A percentile compares a stretch with the other conserved stretches of the same genome.
Conservation (phyloP, 2,329 filamentous ascomycete species). For the Fusarium domesticum region DNA sequence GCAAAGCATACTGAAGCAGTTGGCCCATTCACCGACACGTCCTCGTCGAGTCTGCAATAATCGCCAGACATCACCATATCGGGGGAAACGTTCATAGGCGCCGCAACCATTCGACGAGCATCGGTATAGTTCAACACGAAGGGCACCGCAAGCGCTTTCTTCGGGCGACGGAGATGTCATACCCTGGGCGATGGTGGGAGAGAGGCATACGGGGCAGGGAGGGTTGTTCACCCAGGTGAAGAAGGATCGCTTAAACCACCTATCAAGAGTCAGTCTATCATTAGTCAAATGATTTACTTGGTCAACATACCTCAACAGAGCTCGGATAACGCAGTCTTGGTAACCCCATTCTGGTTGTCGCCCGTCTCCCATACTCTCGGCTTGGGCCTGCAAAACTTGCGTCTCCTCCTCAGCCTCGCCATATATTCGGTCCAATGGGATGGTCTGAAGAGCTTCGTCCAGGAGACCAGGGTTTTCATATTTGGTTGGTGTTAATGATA, state of each 20-base stretch:
- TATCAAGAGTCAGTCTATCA: constrained; percentile 20
- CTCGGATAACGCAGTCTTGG: constrained; percentile 91
- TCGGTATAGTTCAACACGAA: constrained; percentile 83
- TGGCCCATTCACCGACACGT: constrained; percentile 92
- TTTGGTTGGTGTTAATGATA: constrained; percentile 85
- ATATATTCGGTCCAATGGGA: constrained; percentile 89
- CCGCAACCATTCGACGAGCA: constrained; percentile 76
- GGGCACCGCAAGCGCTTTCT: constrained; percentile 82
- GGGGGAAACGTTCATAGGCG: constrained; percentile 82
- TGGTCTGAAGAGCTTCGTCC: constrained; percentile 82
- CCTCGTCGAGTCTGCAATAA: constrained; percentile 82
- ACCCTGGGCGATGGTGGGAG: constrained; percentile 78
- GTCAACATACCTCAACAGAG: constrained; percentile 69
- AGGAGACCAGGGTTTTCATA: constrained; percentile 95
- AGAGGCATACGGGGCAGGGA: constrained; percentile 74
- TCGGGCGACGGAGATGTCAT: constrained; percentile 83
- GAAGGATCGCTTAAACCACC: constrained; percentile 92
- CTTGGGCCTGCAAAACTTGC: constrained; percentile 82
- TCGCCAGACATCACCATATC: constrained; percentile 94
- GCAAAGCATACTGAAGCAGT: constrained; percentile 98
- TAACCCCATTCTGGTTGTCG: constrained; percentile 90
- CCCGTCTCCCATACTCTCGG: constrained; percentile 79
- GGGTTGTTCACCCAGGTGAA: constrained; percentile 98
- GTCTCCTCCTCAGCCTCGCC: constrained; percentile 90
- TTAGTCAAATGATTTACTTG: background rate